Conservation (phyloP, 768 basidiomycete species). For the Candolleomyces eurysporus region DNA sequence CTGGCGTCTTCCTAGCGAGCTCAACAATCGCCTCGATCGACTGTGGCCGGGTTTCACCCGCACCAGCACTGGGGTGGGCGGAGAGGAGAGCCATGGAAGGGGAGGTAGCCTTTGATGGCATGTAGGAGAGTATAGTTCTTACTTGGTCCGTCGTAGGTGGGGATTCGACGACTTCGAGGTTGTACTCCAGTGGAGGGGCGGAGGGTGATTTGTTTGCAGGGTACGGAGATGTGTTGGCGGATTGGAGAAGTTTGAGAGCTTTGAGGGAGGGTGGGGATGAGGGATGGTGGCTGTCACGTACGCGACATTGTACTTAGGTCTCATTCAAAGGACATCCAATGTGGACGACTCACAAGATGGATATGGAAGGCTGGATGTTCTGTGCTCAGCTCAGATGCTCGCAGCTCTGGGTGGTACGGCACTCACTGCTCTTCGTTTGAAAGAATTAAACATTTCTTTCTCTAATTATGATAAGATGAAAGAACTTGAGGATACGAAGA, state of each 20-base stretch:
- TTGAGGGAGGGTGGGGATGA: constrained; percentile 62
- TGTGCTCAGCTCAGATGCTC: neutral
- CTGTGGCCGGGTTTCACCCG: constrained; percentile 35
- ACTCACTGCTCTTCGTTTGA: constrained; percentile 34
- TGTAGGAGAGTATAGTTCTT: constrained; percentile 61
- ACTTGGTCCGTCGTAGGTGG: constrained; percentile 69
- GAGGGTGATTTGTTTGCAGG: constrained; percentile 44
- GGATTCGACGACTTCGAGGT: constrained; percentile 69
- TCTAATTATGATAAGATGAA: too few species aligned
- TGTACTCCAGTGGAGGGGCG: constrained; percentile 59
- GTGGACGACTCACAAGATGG: constrained; percentile 54
- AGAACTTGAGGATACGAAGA: too few species aligned
- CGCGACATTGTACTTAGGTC: neutral
- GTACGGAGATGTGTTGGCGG: constrained; percentile 59
- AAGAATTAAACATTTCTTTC: constrained; percentile 34
- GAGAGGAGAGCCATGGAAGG: constrained; percentile 53
- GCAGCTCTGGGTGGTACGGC: neutral
- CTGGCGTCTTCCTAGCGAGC: constrained; percentile 54
- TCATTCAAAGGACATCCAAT: neutral
- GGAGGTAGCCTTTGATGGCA: constrained; percentile 39
- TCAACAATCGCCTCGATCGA: constrained; percentile 44
- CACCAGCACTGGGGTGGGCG: constrained; percentile 52
- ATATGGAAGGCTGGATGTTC: constrained; percentile 49
- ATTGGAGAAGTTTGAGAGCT: constrained; percentile 58
- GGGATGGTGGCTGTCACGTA: constrained; percentile 53